Evolutionary conservation across 1,284 basidiomycete species (phyloP).

Genomic region (Fomitopsis schrenkii): DNA sequence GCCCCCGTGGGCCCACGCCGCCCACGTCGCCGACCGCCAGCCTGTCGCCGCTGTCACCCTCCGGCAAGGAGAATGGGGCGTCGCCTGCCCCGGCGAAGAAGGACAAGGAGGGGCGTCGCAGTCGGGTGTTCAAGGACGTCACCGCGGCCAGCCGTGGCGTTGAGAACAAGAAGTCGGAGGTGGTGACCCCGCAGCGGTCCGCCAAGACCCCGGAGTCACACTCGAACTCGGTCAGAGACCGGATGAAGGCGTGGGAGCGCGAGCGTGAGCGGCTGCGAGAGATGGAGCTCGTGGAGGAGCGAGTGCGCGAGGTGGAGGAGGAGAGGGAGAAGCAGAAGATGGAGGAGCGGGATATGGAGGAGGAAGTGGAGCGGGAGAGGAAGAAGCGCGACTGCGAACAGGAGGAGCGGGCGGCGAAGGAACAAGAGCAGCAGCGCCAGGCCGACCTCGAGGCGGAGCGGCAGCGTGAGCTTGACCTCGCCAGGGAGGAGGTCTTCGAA

Average conservation of each 20-base stretch:
- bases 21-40: conserved; percentile 14
- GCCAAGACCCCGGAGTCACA: conserved; percentile 18
- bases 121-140: conserved; percentile 20
- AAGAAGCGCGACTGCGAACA: conserved; percentile 11
- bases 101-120: conserved; percentile 10
- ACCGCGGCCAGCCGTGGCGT: conserved; percentile 10
- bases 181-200: background rate
- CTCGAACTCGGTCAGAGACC: conserved; percentile 40
- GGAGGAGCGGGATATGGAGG: conserved; percentile 40
- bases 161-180: conserved; percentile 8
- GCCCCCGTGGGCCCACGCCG: conserved; percentile 24
- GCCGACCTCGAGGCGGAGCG: conserved; percentile 14
- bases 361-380: conserved; percentile 12
- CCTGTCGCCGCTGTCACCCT: conserved; percentile 5
- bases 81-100: conserved; percentile 1
- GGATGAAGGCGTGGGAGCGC: conserved; percentile 55
- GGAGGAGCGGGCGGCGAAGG: conserved; percentile 20
- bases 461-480: conserved; percentile 20
- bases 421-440: conserved; percentile 13
- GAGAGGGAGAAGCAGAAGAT: conserved; percentile 58
- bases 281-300: conserved; percentile 47
- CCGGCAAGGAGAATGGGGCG: conserved; percentile 17
- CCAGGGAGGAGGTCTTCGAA: conserved; percentile 13
- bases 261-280: conserved; percentile 52
- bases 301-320: conserved; percentile 16